A percentile compares a stretch with the other conserved stretches of the same genome.
Evolutionary conservation across 2,329 filamentous ascomycete species (phyloP).

Genomic region (Fusarium humuli): DNA sequence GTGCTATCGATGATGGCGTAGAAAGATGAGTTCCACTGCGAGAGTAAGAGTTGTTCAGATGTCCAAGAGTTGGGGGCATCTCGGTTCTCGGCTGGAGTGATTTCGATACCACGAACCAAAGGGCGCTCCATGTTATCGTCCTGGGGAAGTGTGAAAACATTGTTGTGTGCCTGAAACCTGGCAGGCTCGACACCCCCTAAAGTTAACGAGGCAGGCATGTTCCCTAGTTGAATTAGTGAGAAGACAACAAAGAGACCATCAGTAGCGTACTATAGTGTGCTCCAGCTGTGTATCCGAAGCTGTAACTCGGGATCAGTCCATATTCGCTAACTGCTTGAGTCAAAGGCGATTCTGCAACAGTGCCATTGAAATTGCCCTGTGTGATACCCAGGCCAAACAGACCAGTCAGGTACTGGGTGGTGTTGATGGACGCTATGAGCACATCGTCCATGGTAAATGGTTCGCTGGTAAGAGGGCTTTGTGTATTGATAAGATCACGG

Average conservation of each 20-base stretch:
- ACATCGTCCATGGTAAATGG: slow-evolving; percentile 58
- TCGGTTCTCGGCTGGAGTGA: slow-evolving; percentile 50
- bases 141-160: slow-evolving; percentile 68
- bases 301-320: slow-evolving; percentile 75
- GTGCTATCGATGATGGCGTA: slow-evolving; percentile 71
- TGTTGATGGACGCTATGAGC: slow-evolving; percentile 65
- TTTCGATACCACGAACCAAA: slow-evolving; percentile 68
- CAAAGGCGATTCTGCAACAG: slow-evolving; percentile 63
- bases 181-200: slow-evolving; percentile 77
- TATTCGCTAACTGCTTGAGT: slow-evolving; percentile 68
- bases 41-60: slow-evolving; percentile 53
- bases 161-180: slow-evolving; percentile 70
- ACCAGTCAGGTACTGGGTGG: slow-evolving; percentile 66
- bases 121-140: slow-evolving; percentile 68
- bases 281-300: slow-evolving; percentile 81
- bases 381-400: slow-evolving; percentile 68
- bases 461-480: slow-evolving; percentile 53
- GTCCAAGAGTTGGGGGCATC: slow-evolving; percentile 54
- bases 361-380: slow-evolving; percentile 63
- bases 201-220: slow-evolving; percentile 67
- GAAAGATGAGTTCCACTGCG: slow-evolving; percentile 60
- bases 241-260: neutral
- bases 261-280: slow-evolving; percentile 74
- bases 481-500: slow-evolving; percentile 60
- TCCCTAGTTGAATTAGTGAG: slow-evolving; percentile 44